Evolutionary conservation across 495 filamentous ascomycete species (phyloP), one percentile per base, ranked within the genome.

Genomic region (Trichoderma gamsii): DNA sequence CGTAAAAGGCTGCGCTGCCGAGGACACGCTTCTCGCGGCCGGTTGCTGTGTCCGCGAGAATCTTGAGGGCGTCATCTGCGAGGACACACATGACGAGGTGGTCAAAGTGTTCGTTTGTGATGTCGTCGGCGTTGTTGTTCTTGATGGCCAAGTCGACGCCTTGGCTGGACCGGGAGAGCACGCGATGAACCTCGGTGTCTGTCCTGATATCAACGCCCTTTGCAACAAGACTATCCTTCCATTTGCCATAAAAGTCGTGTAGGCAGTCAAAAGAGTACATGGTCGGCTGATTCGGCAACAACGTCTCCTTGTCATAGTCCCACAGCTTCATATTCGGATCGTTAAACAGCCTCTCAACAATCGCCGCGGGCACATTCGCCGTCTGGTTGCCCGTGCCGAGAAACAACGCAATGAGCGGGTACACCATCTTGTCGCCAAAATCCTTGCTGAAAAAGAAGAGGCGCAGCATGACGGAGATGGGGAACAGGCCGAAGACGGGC

Each of bases 231-330:
- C 89, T 86, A 32, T 80, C 77, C 23, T 76, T 77, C 91, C 90
- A 96, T 65, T 86, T 84, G 18, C 79, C 77, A 70, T 93, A 94
- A 74, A 93, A 93, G 6, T 82, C 74, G 35, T 85, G 82, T 29
- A 93, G 80, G 52, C 92, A 90, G 0, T 89, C 90, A 71, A 94
- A 96, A 0, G 90, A 90, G 35, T 89, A 88, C 91, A 96, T 93
- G 0, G 81, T 82, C n/a, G 91, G 90, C 23, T 88, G 76, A 67
- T 92, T 93, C 2, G 84, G 86, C 1, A 91, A 79, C 8, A 89
- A 75, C 9, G 86, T 88, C 68, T 93, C 87, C 0, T 85, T 76
- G 35, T 89, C 86, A 71, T 92, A 92, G 25, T 86, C 84, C 91
- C 90, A 92, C 73, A 93, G 81, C 65, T 87, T 84, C 83, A 92